A percentile compares a stretch with the other conserved stretches of the same genome.
Conservation (phyloP, 2,329 filamentous ascomycete genomes). For the Daldinia sp. region DNA sequence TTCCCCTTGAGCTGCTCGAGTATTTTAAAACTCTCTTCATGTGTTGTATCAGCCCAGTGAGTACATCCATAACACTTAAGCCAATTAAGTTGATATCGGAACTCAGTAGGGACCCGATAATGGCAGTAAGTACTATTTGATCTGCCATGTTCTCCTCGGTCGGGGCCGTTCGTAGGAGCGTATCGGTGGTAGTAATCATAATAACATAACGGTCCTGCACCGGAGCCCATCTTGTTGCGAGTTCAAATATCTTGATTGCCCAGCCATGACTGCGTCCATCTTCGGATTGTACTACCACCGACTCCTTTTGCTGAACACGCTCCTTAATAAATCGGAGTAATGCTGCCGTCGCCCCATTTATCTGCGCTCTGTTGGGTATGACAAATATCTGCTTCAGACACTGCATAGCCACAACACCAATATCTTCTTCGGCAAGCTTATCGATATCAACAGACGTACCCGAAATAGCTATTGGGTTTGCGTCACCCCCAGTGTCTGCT, state of each 20-base stretch:
- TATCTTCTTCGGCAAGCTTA: constrained; percentile 88
- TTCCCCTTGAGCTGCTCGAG: constrained; percentile 54
- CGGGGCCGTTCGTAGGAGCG: constrained; percentile 75
- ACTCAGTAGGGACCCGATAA: constrained; percentile 84
- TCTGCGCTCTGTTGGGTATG: constrained; percentile 83
- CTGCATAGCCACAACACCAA: constrained; percentile 84
- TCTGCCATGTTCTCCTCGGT: constrained; percentile 77
- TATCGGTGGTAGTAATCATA: constrained; percentile 83
- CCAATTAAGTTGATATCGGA: constrained; percentile 95
- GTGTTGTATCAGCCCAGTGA: constrained; percentile 86
- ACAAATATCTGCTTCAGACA: constrained; percentile 89
- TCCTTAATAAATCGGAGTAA: constrained; percentile 80
- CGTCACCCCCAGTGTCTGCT: constrained; percentile 71
- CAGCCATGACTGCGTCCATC: constrained; percentile 70
- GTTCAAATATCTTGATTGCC: constrained; percentile 84
- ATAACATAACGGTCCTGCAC: constrained; percentile 96
- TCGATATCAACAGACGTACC: constrained; percentile 89
- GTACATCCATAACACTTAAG: constrained; percentile 93
- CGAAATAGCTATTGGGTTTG: constrained; percentile 78
- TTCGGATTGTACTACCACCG: constrained; percentile 67
- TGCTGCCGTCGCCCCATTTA: constrained; percentile 79
- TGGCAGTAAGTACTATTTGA: constrained; percentile 79
- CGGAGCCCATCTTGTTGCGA: constrained; percentile 87
- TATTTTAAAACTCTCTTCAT: constrained; percentile 82
- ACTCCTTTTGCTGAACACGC: constrained; percentile 64